These are phyloP conservation scores for Lactifluus echinatus DNA, from an alignment of 768 basidiomycete species.

Conservation along the genomic window DNA sequence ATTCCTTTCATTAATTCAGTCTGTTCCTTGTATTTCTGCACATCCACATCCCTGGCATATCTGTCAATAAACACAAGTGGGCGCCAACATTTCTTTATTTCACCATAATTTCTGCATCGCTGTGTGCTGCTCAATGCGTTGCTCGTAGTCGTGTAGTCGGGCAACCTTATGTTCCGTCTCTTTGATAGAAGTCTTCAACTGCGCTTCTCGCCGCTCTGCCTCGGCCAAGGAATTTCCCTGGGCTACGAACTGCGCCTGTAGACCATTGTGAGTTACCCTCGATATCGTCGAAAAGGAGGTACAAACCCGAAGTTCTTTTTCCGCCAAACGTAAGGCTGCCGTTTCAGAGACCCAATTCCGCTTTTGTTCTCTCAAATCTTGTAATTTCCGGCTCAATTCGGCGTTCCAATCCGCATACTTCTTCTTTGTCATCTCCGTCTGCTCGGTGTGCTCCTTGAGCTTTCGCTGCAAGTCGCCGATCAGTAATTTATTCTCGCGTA, in stretches of 20 bases:
- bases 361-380: conserved; percentile 70
- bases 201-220: conserved; percentile 61
- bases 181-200: conserved; percentile 64
- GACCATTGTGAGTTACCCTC: neutral
- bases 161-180: conserved; percentile 77
- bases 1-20: conserved; percentile 49
- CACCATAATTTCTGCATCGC: conserved; percentile 75
- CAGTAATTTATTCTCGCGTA: conserved; percentile 66
- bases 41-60: conserved; percentile 61
- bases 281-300: neutral
- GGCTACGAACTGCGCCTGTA: conserved; percentile 55
- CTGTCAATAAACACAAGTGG: neutral
- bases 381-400: conserved; percentile 70
- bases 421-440: conserved; percentile 63
- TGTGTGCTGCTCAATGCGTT: conserved; percentile 74
- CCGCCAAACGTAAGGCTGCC: conserved; percentile 53
- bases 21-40: conserved; percentile 57
- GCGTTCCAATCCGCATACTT: conserved; percentile 81
- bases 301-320: conserved; percentile 60
- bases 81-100: neutral
- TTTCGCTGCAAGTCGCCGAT: conserved; percentile 60
- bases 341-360: conserved; percentile 67
- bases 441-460: conserved; percentile 62
- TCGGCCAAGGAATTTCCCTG: conserved; percentile 62
- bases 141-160: conserved; percentile 75